Percentiles rank a stretch among this genome's conserved stretches.
These are phyloP conservation scores for Blastocystis sp. DNA, from an alignment of 352 stramenopile species.

Conservation along the genomic window DNA sequence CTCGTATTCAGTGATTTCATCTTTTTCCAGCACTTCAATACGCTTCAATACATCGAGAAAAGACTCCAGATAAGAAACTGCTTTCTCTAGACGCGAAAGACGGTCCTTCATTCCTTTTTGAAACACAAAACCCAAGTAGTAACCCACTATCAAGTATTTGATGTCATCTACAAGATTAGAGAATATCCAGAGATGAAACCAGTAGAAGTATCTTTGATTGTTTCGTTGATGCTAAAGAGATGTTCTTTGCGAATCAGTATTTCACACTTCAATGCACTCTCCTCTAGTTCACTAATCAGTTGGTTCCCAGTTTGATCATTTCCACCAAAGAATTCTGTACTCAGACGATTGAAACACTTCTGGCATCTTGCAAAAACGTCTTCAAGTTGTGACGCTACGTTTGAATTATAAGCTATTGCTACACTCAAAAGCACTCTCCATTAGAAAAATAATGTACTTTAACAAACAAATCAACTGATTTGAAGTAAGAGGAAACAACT, in stretches of 20 bases:
- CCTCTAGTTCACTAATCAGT: neutral
- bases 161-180: slow-evolving; percentile 8
- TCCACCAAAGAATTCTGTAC: slow-evolving; percentile 10
- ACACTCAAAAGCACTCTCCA: neutral
- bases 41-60: slow-evolving; percentile 52
- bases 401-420: neutral
- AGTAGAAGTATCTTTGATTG: slow-evolving; percentile 32
- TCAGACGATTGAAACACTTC: slow-evolving; percentile 19
- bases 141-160: slow-evolving; percentile 58
- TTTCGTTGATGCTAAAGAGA: slow-evolving; percentile 55
- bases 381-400: slow-evolving; percentile 4
- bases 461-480: slow-evolving; percentile 32
- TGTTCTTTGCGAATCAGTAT: slow-evolving; percentile 34
- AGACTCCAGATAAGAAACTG: slow-evolving; percentile 32
- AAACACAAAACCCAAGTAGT: slow-evolving; percentile 17
- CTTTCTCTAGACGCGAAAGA: slow-evolving; percentile 18
- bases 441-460: neutral
- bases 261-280: neutral
- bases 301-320: neutral
- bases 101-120: slow-evolving; percentile 59
- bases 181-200: neutral
- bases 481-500: slow-evolving; percentile 42
- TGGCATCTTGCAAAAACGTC: neutral
- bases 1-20: neutral
- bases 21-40: slow-evolving; percentile 30